Conservation (phyloP, 2,329 filamentous ascomycete genomes). For the Gyromitra esculenta region DNA sequence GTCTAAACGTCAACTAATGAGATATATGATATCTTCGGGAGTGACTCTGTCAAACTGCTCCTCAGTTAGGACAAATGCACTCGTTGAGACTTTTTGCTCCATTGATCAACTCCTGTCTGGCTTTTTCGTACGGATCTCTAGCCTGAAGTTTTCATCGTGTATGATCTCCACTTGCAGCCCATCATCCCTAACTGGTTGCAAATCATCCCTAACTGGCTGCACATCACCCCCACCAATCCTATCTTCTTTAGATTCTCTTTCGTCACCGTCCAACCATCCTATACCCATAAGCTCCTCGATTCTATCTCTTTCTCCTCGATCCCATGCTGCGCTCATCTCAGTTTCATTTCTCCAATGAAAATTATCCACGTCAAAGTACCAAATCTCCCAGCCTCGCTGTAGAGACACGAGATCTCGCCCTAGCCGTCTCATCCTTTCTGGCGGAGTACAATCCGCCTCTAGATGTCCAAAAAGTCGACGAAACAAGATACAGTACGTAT, state of each 20-base stretch:
- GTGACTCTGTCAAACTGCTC: not conserved
- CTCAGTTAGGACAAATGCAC: not conserved
- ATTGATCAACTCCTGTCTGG: not conserved
- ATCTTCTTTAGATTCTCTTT: not conserved
- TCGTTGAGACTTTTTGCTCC: not conserved
- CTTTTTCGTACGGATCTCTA: not conserved
- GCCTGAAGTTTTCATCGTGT: not conserved
- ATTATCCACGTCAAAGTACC: constrained; percentile 7
- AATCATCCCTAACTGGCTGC: not conserved
- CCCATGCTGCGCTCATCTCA: constrained; percentile 5
- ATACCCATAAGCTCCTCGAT: not conserved
- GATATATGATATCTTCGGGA: not conserved
- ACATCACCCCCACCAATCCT: not conserved
- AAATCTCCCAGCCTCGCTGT: constrained; percentile 13
- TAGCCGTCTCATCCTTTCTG: constrained; percentile 1
- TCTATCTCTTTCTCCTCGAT: not conserved
- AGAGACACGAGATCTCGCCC: constrained; percentile 1
- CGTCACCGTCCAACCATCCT: no score
- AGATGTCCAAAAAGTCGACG: constrained; percentile 12
- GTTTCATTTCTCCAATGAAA: constrained; percentile 6
- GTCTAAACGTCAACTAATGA: not conserved
- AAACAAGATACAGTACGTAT: constrained; percentile 18
- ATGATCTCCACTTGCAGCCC: not conserved
- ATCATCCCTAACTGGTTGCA: no score
- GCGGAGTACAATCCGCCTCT: constrained; percentile 6